Evolutionary conservation across 1,139 yeast species (phyloP).

Genomic region (Saccharomyces hybrid): DNA sequence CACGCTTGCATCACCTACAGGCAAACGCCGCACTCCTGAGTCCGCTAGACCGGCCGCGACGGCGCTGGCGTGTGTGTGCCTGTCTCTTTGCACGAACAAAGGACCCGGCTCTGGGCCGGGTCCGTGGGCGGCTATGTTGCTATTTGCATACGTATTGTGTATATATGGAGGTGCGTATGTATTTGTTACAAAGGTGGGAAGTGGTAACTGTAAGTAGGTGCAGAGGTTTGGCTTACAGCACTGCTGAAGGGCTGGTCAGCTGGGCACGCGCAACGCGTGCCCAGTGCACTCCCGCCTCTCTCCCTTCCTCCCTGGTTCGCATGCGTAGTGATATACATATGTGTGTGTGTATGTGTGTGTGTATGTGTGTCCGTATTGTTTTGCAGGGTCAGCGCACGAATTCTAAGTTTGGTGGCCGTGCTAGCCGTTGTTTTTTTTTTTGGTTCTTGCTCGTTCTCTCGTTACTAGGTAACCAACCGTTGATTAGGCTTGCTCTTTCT

Average conservation of each 20-base stretch:
- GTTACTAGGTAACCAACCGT: neutral
- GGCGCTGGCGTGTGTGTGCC: neutral
- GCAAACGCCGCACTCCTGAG: conserved; percentile 1
- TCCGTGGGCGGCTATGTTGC: neutral
- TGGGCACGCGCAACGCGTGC: too few relatives aligned
- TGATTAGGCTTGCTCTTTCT: neutral
- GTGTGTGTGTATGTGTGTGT: too few relatives aligned
- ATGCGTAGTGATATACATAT: too few relatives aligned
- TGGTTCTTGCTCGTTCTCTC: neutral
- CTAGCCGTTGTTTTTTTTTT: too few relatives aligned
- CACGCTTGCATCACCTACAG: neutral
- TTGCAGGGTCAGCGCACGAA: neutral
- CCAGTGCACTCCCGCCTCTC: too few relatives aligned
- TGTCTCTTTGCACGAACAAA: neutral
- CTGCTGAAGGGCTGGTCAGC: too few relatives aligned
- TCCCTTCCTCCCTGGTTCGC: too few relatives aligned
- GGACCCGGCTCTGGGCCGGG: neutral
- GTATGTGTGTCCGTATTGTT: neutral
- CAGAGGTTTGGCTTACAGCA: too few relatives aligned
- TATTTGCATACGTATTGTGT: neutral
- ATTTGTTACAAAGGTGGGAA: too few relatives aligned
- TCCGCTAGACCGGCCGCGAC: neutral
- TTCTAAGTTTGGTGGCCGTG: too few relatives aligned
- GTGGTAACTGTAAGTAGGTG: too few relatives aligned
- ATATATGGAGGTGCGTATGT: too few relatives aligned